These are phyloP conservation scores for Zymoseptoria pseudotritici DNA, from an alignment of 2,329 filamentous ascomycete species.

Conservation along the genomic window DNA sequence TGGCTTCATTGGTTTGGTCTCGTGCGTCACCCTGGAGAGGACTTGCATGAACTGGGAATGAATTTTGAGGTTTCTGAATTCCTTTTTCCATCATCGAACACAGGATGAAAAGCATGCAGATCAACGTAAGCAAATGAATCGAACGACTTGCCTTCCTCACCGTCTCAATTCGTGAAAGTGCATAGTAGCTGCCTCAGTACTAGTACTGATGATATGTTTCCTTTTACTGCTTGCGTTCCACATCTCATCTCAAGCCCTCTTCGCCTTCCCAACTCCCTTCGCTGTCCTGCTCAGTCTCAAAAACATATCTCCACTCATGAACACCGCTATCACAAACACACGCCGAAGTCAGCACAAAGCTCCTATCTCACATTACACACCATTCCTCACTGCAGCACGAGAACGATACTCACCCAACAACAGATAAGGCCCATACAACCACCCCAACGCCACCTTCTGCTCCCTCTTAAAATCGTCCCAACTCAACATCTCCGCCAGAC, in stretches of 20 bases:
- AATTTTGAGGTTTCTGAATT: not conserved
- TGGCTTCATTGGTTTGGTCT: not conserved
- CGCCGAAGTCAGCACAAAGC: not conserved
- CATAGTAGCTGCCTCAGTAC: not conserved
- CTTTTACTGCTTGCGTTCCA: not conserved
- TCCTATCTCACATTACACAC: too few species aligned
- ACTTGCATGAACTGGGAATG: not conserved
- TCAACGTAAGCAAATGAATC: not conserved
- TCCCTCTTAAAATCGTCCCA: not conserved
- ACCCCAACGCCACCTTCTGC: not conserved
- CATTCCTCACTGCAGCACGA: too few species aligned
- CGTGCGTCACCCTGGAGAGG: not conserved
- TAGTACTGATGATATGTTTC: too few species aligned
- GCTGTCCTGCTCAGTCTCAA: not conserved
- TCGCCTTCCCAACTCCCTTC: not conserved
- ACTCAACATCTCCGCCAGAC: not conserved
- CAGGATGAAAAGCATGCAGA: not conserved
- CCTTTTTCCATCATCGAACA: not conserved
- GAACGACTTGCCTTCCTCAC: not conserved
- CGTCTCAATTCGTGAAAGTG: not conserved
- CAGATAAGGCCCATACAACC: not conserved
- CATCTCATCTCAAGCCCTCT: not conserved
- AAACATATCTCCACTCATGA: not conserved
- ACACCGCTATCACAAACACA: not conserved
- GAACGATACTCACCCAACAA: not conserved